phyloP scores from a whole-genome alignment of 2,329 filamentous ascomycete species.

The Pseudogymnoascus sp. region DNA sequence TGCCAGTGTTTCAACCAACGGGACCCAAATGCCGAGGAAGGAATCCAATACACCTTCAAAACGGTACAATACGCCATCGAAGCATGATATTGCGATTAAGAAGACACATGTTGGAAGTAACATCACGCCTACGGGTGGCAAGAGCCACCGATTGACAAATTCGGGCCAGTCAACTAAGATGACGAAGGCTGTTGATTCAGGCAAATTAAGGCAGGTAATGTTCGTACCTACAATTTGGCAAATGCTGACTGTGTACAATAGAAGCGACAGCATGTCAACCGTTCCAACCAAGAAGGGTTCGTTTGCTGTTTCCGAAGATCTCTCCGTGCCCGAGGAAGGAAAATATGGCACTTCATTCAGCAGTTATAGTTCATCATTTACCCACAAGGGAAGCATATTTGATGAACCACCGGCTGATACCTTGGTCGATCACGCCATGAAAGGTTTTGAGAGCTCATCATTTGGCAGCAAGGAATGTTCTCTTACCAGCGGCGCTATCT shows the following conservation, averaged over 20 bases:
- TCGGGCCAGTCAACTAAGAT: not conserved
- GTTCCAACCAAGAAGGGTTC: not conserved
- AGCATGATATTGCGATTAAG: not conserved
- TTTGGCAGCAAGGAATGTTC: not conserved
- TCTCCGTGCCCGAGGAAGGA: not conserved
- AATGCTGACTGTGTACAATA: not conserved
- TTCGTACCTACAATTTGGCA: not conserved
- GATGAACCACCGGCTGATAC: not conserved
- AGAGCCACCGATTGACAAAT: not conserved
- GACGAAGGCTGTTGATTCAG: not conserved
- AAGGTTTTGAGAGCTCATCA: not conserved
- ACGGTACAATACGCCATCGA: not conserved
- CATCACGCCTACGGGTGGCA: not conserved
- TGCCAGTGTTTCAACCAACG: not conserved
- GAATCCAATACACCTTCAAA: not conserved
- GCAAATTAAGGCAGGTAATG: not conserved
- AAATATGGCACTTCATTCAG: not conserved
- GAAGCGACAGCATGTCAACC: not conserved
- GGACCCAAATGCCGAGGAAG: not conserved
- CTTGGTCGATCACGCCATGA: not conserved
- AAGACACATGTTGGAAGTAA: not conserved
- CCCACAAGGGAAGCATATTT: not conserved
- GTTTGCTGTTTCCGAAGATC: not conserved
- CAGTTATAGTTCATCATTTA: not conserved
- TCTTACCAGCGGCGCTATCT: not conserved